Evolutionary conservation across 2,329 filamentous ascomycete species (phyloP).

Genomic region (Diaporthe ampelina): DNA sequence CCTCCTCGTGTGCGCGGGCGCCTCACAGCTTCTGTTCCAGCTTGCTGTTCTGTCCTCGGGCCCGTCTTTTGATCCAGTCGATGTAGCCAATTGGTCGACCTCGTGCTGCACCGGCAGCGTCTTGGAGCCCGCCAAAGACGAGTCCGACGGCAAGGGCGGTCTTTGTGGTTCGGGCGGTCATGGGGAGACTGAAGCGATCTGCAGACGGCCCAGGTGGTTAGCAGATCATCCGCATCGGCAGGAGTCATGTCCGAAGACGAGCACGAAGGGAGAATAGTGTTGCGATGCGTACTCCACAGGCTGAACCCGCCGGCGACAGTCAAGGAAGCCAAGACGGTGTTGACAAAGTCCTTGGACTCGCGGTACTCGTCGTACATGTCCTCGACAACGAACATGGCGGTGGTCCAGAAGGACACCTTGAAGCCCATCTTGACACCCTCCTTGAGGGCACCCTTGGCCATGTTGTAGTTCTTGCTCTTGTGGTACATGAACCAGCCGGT

Average conservation of each 20-base stretch:
- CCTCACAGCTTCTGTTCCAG: conserved; percentile 43
- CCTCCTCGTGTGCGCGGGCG: neutral
- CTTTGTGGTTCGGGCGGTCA: conserved; percentile 82
- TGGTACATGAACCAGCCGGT: conserved; percentile 99
- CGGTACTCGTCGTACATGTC: conserved; percentile 84
- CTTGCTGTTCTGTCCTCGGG: conserved; percentile 48
- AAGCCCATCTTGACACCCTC: conserved; percentile 84
- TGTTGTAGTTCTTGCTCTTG: conserved; percentile 96
- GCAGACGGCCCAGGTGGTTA: conserved; percentile 35
- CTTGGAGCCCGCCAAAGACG: conserved; percentile 85
- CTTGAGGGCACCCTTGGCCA: conserved; percentile 80
- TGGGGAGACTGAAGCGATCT: conserved; percentile 86
- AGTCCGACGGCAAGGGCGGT: conserved; percentile 85
- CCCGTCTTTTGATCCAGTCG: conserved; percentile 70
- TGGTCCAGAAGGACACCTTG: conserved; percentile 79
- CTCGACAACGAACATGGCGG: conserved; percentile 84
- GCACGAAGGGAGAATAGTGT: neutral
- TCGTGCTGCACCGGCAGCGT: conserved; percentile 76
- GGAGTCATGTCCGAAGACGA: neutral
- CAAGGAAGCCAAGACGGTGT: conserved; percentile 85
- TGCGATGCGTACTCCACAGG: conserved; percentile 76
- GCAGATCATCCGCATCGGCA: conserved; percentile 26
- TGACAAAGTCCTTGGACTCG: conserved; percentile 80
- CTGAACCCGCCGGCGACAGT: conserved; percentile 90
- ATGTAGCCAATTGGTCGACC: conserved; percentile 83